These are phyloP conservation scores for Pythium grandisporangium DNA, from an alignment of 352 stramenopile species.

Conservation along the genomic window DNA sequence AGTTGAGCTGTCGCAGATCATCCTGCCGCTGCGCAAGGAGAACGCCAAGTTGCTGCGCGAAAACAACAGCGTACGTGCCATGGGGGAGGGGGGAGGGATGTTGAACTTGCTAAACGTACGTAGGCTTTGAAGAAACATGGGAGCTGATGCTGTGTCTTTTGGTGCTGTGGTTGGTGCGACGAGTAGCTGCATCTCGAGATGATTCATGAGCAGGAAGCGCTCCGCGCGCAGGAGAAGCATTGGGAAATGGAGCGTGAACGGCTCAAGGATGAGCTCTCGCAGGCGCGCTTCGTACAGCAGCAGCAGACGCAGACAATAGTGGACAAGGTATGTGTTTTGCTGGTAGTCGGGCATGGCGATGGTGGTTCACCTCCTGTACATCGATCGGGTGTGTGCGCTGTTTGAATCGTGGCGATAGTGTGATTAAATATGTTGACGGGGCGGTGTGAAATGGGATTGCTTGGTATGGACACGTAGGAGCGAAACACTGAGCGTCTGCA, in stretches of 20 bases:
- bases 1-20: conserved; percentile 55
- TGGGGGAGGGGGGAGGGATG: too few species aligned
- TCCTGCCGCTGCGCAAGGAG: conserved; percentile 67
- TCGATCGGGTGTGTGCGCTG: too few species aligned
- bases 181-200: conserved; percentile 62
- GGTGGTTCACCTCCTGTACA: too few species aligned
- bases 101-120: too few species aligned
- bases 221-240: conserved; percentile 49
- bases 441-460: too few species aligned
- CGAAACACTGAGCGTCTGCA: conserved; percentile 54
- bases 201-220: conserved; percentile 73
- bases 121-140: too few species aligned
- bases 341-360: too few species aligned
- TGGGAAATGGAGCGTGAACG: conserved; percentile 57
- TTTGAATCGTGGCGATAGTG: too few species aligned
- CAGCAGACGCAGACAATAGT: conserved; percentile 42
- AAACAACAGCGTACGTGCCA: conserved; percentile 64
- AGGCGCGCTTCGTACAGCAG: conserved; percentile 55
- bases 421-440: too few species aligned
- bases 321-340: conserved; percentile 44
- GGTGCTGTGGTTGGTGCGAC: neutral
- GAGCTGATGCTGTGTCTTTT: neutral
- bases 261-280: conserved; percentile 62
- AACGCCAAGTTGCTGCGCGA: conserved; percentile 61
- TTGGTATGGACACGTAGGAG: too few species aligned